Evolutionary conservation across 2,329 filamentous ascomycete species (phyloP).

Genomic region (Zelopaecilomyces penicillatus): DNA sequence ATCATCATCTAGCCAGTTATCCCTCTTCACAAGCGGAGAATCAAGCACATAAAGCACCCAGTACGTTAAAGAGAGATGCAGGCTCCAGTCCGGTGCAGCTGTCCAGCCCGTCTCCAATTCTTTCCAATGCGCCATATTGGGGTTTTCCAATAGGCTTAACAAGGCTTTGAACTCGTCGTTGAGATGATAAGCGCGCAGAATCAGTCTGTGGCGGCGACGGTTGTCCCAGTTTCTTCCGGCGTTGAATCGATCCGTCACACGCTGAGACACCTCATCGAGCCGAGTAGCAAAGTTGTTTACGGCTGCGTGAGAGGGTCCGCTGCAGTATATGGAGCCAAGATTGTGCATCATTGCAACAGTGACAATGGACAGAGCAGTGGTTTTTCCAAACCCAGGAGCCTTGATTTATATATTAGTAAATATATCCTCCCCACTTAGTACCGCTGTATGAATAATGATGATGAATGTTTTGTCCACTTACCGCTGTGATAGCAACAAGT

Average conservation of each 20-base stretch:
- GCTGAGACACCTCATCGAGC: neutral
- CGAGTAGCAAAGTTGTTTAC: slow-evolving; percentile 6
- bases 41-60: slow-evolving; percentile 10
- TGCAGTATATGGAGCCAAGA: slow-evolving; percentile 6
- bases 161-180: slow-evolving; percentile 2
- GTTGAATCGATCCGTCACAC: neutral
- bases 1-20: too few relatives aligned
- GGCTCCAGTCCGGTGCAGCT: slow-evolving; percentile 7
- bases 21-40: neutral
- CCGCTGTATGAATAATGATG: too few relatives aligned
- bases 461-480: slow-evolving; percentile 4
- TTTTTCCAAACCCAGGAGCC: slow-evolving; percentile 13
- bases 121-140: neutral
- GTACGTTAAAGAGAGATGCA: slow-evolving; percentile 8
- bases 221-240: neutral
- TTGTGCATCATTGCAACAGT: slow-evolving; percentile 6
- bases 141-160: neutral
- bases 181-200: neutral
- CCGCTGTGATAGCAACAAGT: slow-evolving; percentile 9
- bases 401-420: slow-evolving; percentile 4
- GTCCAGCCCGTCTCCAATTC: neutral
- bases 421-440: too few relatives aligned
- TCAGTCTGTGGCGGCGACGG: neutral
- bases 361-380: neutral
- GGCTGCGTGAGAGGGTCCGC: slow-evolving; percentile 3